phyloP scores from a whole-genome alignment of 768 basidiomycete genomes.

The Steccherinum ochraceum region DNA sequence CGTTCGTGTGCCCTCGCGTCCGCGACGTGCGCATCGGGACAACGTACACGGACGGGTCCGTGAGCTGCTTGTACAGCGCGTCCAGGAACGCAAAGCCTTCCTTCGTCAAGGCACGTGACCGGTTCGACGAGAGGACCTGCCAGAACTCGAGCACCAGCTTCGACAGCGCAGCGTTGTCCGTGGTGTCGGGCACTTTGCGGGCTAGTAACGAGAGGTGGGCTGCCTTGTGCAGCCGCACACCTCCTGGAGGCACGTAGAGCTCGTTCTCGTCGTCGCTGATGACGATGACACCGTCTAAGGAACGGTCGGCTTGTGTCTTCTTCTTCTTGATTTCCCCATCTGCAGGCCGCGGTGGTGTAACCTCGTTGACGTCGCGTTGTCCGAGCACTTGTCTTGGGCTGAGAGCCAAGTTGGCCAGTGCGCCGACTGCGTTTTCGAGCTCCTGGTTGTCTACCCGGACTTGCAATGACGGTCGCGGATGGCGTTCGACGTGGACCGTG shows the following conservation, averaged over 20 bases:
- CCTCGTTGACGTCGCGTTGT: conserved; percentile 23
- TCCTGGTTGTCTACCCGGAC: neutral
- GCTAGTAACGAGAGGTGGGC: conserved; percentile 44
- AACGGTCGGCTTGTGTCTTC: conserved; percentile 4
- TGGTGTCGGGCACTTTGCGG: conserved; percentile 34
- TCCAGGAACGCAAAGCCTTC: conserved; percentile 70
- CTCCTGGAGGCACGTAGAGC: conserved; percentile 21
- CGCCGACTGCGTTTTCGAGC: neutral
- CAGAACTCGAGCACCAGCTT: conserved; percentile 53
- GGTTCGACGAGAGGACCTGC: conserved; percentile 56
- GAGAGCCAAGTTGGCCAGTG: conserved; percentile 34
- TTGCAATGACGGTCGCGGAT: neutral
- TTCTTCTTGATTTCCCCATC: conserved; percentile 11
- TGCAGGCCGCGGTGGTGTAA: neutral
- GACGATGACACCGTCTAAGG: conserved; percentile 36
- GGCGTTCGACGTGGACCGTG: neutral
- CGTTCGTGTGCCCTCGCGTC: conserved; percentile 23
- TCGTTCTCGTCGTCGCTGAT: conserved; percentile 32
- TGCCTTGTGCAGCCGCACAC: conserved; percentile 43
- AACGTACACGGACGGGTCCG: conserved; percentile 56
- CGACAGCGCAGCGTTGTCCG: conserved; percentile 51
- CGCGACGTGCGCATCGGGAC: conserved; percentile 45
- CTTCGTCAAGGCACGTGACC: conserved; percentile 59
- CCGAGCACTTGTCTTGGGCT: conserved; percentile 36
- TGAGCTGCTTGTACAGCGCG: conserved; percentile 62